These are phyloP conservation scores for Xylariaceae sp. DNA, from an alignment of 2,329 filamentous ascomycete genomes.

Conservation along the genomic window DNA sequence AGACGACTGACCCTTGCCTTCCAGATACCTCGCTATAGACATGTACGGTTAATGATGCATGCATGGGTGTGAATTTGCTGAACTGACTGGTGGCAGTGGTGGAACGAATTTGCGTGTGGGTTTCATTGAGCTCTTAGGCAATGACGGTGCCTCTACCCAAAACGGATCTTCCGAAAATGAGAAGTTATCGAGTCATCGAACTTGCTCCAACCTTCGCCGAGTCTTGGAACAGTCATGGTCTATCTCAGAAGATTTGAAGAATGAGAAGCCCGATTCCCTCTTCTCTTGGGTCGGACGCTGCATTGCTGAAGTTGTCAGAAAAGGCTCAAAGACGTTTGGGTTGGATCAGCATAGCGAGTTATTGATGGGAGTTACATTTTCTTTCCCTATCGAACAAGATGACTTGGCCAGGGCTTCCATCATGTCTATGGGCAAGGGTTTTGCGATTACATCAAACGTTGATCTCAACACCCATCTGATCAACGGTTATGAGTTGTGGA, in stretches of 20 bases:
- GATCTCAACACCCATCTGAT: constrained; percentile 60
- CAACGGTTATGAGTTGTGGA: constrained; percentile 56
- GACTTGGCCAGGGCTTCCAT: constrained; percentile 61
- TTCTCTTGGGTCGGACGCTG: constrained; percentile 81
- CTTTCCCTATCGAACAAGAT: constrained; percentile 66
- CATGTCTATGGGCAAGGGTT: constrained; percentile 68
- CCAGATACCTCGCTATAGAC: constrained; percentile 61
- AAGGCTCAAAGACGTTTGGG: constrained; percentile 47
- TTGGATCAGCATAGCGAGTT: constrained; percentile 46
- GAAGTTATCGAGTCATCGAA: constrained; percentile 8
- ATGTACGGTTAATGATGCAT: constrained; percentile 48
- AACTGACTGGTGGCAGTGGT: constrained; percentile 43
- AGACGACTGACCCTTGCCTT: constrained; percentile 16
- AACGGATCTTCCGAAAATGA: constrained; percentile 11
- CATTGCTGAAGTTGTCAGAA: constrained; percentile 69
- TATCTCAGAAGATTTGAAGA: constrained; percentile 70
- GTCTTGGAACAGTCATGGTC: constrained; percentile 70
- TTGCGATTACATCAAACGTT: constrained; percentile 58
- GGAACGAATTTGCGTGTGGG: constrained; percentile 68
- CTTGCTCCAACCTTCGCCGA: constrained; percentile 47
- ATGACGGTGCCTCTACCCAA: constrained; percentile 22
- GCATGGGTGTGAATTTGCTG: constrained; percentile 19
- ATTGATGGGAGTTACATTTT: constrained; percentile 68
- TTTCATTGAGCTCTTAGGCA: constrained; percentile 59
- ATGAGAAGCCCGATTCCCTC: constrained; percentile 69